phyloP scores from a whole-genome alignment of 2,329 filamentous ascomycete genomes.

The Pseudogymnoascus sp. region DNA sequence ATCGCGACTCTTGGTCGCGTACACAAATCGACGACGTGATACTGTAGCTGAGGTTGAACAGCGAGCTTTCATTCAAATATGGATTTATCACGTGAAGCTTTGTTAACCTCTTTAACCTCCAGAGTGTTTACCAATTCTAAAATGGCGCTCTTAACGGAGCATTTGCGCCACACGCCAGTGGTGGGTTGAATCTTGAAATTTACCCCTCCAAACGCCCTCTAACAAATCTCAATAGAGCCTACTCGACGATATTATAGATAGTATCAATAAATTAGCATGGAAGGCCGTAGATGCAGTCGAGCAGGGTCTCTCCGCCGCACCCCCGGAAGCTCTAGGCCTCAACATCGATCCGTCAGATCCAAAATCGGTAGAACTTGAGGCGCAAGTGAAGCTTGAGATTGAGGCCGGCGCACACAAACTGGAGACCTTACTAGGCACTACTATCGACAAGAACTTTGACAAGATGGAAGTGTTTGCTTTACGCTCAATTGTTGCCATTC shows the following conservation, averaged over 20 bases:
- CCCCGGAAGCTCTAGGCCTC: constrained; percentile 77
- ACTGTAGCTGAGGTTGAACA: background rate
- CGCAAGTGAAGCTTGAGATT: constrained; percentile 60
- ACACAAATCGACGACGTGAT: constrained; percentile 3
- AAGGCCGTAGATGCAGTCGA: constrained; percentile 84
- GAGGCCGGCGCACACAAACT: constrained; percentile 81
- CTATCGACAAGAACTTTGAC: constrained; percentile 79
- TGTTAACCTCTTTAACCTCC: constrained; percentile 13
- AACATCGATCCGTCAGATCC: constrained; percentile 39
- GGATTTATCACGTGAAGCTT: background rate
- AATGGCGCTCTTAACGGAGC: constrained; percentile 77
- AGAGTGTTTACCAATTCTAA: constrained; percentile 22
- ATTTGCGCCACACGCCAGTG: constrained; percentile 88
- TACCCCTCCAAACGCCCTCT: constrained; percentile 12
- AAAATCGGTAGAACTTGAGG: constrained; percentile 33
- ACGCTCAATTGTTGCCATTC: constrained; percentile 71
- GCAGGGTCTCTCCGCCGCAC: constrained; percentile 64
- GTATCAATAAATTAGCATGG: constrained; percentile 87
- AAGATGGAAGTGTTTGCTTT: constrained; percentile 84
- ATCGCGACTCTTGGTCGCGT: background rate
- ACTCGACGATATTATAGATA: constrained; percentile 97
- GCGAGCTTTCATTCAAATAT: background rate
- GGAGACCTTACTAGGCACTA: constrained; percentile 71
- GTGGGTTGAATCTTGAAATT: constrained; percentile 43
- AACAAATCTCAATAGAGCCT: constrained; percentile 53